These are phyloP conservation scores for Arbutus unedo DNA, from an alignment of 148 eudicot species.

Conservation along the genomic window DNA sequence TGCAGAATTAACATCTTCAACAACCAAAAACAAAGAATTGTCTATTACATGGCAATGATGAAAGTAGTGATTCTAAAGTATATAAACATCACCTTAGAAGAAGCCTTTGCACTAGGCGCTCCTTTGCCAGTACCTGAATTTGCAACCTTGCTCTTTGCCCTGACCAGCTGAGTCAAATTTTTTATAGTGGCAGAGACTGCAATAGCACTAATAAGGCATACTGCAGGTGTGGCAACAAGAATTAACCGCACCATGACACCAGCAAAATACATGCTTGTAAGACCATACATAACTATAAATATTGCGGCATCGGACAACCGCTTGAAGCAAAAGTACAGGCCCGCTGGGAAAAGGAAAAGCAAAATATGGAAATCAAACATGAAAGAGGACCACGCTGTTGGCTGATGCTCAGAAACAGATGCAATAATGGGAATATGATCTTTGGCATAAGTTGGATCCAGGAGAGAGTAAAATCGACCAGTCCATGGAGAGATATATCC, in stretches of 20 bases:
- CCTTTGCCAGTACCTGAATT: conserved; percentile 60
- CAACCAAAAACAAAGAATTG: background rate
- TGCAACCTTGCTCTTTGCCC: conserved; percentile 56
- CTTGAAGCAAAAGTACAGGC: conserved; percentile 96
- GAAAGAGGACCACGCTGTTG: conserved; percentile 99
- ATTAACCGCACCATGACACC: conserved; percentile 99
- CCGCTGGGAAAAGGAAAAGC: conserved; percentile 93
- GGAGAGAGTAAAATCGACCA: conserved; percentile 94
- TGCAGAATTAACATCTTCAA: background rate
- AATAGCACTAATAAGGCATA: conserved; percentile 94
- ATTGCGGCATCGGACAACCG: conserved; percentile 93
- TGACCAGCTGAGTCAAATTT: conserved; percentile 69
- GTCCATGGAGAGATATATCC: conserved; percentile 99
- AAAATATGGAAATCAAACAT: conserved; percentile 98
- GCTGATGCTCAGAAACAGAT: conserved; percentile 98
- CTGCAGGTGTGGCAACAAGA: conserved; percentile 95
- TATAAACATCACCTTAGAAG: conserved; percentile 63
- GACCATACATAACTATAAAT: conserved; percentile 95
- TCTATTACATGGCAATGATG: background rate
- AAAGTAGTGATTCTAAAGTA: background rate
- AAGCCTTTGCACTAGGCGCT: conserved; percentile 62
- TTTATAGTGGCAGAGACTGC: conserved; percentile 95
- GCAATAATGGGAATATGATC: conserved; percentile 98
- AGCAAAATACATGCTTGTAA: conserved; percentile 98
- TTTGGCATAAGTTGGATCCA: conserved; percentile 98